A percentile compares a stretch with the other conserved stretches of the same genome.
These are phyloP conservation scores for Leishmania major DNA, from an alignment of 208 protist genomes.

Conservation along the genomic window DNA sequence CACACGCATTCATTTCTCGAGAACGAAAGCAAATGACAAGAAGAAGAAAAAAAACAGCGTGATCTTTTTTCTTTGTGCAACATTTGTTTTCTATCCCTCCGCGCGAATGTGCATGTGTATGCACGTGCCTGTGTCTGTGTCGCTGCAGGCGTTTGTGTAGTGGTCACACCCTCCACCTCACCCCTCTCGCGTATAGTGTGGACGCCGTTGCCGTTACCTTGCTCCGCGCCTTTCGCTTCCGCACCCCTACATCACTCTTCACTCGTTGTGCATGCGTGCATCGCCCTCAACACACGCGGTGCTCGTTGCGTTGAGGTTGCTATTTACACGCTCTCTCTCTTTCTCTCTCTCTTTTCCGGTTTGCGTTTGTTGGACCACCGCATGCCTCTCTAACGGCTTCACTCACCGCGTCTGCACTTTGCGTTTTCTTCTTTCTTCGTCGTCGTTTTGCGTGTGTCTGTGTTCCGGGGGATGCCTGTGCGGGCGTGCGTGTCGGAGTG, in stretches of 20 bases:
- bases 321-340: background rate
- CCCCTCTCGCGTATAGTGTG: background rate
- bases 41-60: background rate
- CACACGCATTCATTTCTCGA: background rate
- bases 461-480: background rate
- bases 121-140: background rate
- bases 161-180: background rate
- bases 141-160: background rate
- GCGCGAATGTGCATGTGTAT: background rate
- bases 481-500: background rate
- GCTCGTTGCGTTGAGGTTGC: background rate
- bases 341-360: background rate
- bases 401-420: background rate
- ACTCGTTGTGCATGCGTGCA: background rate
- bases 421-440: background rate
- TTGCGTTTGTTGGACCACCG: background rate
- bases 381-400: background rate
- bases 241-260: background rate
- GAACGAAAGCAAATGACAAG: background rate
- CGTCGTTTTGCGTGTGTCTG: background rate
- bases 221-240: background rate
- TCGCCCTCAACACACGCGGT: background rate
- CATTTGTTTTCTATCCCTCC: background rate
- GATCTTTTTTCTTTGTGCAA: background rate
- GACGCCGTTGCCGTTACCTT: background rate